Evolutionary conservation across 306 rosid species (phyloP).

Genomic region (Rubus idaeus): DNA sequence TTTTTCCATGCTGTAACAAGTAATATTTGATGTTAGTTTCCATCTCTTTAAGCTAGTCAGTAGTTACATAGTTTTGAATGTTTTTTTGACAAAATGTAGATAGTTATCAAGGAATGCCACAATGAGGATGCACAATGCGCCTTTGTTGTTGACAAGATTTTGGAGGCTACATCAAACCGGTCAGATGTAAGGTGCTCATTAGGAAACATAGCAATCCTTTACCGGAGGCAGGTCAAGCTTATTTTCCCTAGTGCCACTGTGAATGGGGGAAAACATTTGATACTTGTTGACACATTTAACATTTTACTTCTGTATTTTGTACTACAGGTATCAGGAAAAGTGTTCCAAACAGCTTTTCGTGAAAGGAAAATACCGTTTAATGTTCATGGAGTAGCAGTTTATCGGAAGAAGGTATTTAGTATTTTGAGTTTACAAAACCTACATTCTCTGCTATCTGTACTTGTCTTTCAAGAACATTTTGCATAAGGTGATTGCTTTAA

Average conservation of each 20-base stretch:
- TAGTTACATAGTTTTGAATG: conserved; percentile 3
- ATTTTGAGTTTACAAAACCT: conserved; percentile 16
- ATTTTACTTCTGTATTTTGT: background rate
- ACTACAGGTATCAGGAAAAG: conserved; percentile 77
- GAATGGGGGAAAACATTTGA: conserved; percentile 10
- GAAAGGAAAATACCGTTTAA: conserved; percentile 94
- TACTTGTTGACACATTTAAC: background rate
- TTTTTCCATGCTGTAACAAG: conserved; percentile 17
- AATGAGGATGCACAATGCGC: conserved; percentile 87
- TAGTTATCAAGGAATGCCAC: conserved; percentile 79
- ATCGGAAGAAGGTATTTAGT: conserved; percentile 73
- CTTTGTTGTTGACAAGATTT: conserved; percentile 83
- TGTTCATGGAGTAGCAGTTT: conserved; percentile 87
- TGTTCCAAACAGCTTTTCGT: conserved; percentile 83
- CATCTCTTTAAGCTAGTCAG: conserved; percentile 7
- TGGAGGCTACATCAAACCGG: conserved; percentile 53
- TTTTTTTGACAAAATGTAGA: conserved; percentile 39
- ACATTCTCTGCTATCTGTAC: conserved; percentile 6
- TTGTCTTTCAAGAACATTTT: conserved; percentile 1
- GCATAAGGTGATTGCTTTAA: background rate
- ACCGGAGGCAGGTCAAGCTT: conserved; percentile 89
- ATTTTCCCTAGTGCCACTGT: conserved; percentile 25
- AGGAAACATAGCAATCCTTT: conserved; percentile 81
- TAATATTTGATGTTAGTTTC: conserved; percentile 14
- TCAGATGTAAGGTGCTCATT: conserved; percentile 54